Evolutionary conservation across 1,284 basidiomycete genomes (phyloP).

Genomic region (Malassezia slooffiae): DNA sequence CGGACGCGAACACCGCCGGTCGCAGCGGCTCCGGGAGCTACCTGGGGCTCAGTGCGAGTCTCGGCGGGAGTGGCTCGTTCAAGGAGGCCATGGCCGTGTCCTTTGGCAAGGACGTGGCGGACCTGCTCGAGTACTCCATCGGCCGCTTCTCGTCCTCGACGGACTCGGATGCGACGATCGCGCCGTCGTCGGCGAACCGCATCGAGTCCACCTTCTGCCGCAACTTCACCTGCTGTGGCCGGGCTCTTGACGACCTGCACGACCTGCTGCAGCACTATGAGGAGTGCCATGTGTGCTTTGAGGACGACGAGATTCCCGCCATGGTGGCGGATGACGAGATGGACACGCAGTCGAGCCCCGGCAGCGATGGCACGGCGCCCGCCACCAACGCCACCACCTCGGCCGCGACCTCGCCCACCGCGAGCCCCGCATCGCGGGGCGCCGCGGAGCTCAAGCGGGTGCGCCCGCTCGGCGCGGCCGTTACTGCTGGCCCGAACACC

Average conservation of each 20-base stretch:
- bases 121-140: constrained; percentile 44
- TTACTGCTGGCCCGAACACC: constrained; percentile 4
- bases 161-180: constrained; percentile 39
- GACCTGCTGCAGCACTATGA: constrained; percentile 46
- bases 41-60: constrained; percentile 8
- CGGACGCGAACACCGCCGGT: background rate
- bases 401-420: constrained; percentile 28
- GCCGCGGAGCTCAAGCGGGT: constrained; percentile 7
- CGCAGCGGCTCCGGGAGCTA: constrained; percentile 9
- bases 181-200: constrained; percentile 32
- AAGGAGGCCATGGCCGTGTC: constrained; percentile 40
- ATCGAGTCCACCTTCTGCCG: constrained; percentile 45
- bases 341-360: constrained; percentile 22
- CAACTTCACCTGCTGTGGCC: constrained; percentile 44
- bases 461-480: constrained; percentile 10
- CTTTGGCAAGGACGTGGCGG: constrained; percentile 39
- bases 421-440: constrained; percentile 22
- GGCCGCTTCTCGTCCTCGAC: constrained; percentile 35
- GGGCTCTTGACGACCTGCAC: constrained; percentile 40
- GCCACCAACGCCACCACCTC: constrained; percentile 14
- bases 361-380: background rate
- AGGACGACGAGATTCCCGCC: constrained; percentile 39
- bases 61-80: constrained; percentile 29
- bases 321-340: constrained; percentile 37
- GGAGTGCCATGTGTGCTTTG: constrained; percentile 43